phyloP scores from a whole-genome alignment of 768 basidiomycete genomes.

The Hygrocybe coccinea region DNA sequence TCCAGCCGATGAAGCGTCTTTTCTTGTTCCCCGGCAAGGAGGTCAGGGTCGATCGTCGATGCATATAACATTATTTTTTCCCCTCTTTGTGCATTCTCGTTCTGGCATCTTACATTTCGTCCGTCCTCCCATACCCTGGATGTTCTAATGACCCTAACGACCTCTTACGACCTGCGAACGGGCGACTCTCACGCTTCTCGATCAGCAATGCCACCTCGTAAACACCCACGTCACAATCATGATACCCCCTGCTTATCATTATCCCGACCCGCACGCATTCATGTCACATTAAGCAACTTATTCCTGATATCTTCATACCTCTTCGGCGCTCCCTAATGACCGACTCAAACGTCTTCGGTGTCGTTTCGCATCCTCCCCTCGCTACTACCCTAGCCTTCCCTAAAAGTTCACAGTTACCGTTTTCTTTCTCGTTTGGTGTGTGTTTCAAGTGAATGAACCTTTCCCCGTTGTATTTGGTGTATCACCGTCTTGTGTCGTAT shows the following conservation, averaged over 20 bases:
- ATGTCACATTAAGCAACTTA: neutral
- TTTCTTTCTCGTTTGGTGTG: too few relatives aligned
- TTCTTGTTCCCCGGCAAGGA: constrained; percentile 60
- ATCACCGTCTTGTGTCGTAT: too few relatives aligned
- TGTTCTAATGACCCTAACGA: neutral
- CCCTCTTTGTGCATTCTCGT: neutral
- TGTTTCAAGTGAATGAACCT: too few relatives aligned
- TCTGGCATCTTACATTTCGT: neutral
- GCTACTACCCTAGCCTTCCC: too few relatives aligned
- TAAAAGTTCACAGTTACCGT: too few relatives aligned
- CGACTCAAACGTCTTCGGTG: too few relatives aligned
- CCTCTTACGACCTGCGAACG: neutral
- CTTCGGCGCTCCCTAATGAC: too few relatives aligned
- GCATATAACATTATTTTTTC: too few relatives aligned
- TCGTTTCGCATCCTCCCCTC: too few relatives aligned
- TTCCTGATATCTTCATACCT: neutral
- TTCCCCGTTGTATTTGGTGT: too few relatives aligned
- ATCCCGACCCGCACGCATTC: constrained; percentile 2
- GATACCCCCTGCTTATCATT: constrained; percentile 5
- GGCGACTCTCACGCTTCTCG: neutral
- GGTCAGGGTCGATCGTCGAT: constrained; percentile 2
- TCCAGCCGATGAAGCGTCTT: constrained; percentile 54
- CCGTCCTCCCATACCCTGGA: neutral
- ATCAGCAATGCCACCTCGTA: neutral
- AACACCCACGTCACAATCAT: neutral